Percentiles rank a stretch among this genome's conserved stretches.
These are phyloP conservation scores for Aurantiochytrium sp. DNA, from an alignment of 108 stramenopile species.

Conservation along the genomic window DNA sequence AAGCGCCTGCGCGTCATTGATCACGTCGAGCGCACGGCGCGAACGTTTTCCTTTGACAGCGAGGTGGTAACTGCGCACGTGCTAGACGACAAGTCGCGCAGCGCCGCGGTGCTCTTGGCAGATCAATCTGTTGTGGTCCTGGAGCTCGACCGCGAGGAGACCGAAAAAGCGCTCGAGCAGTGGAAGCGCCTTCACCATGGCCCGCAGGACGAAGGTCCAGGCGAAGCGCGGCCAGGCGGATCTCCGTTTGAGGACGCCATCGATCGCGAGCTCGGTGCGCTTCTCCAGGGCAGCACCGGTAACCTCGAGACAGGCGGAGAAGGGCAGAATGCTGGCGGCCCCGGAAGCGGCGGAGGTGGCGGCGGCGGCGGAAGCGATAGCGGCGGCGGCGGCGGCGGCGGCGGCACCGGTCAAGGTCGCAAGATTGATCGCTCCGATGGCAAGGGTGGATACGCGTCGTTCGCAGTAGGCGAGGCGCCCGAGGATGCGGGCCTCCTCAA, in stretches of 20 bases:
- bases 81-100: neutral
- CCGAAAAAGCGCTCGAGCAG: neutral
- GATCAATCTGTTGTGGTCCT: neutral
- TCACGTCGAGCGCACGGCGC: neutral
- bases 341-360: neutral
- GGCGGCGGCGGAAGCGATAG: neutral
- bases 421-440: constrained; percentile 15
- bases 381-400: neutral
- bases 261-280: neutral
- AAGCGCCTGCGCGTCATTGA: neutral
- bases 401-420: neutral
- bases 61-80: neutral
- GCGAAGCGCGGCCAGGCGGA: too few relatives aligned
- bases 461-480: neutral
- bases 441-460: neutral
- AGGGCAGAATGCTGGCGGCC: neutral
- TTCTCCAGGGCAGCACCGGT: neutral
- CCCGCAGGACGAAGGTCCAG: neutral
- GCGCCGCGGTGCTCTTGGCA: neutral
- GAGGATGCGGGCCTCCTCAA: neutral
- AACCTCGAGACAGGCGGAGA: neutral
- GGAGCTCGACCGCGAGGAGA: neutral
- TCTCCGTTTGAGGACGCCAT: neutral
- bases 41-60: neutral
- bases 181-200: neutral